Percentiles rank a stretch among this genome's conserved stretches.
phyloP scores from a whole-genome alignment of 371 early-diverging fungal species.

The Zychaea mexicana region DNA sequence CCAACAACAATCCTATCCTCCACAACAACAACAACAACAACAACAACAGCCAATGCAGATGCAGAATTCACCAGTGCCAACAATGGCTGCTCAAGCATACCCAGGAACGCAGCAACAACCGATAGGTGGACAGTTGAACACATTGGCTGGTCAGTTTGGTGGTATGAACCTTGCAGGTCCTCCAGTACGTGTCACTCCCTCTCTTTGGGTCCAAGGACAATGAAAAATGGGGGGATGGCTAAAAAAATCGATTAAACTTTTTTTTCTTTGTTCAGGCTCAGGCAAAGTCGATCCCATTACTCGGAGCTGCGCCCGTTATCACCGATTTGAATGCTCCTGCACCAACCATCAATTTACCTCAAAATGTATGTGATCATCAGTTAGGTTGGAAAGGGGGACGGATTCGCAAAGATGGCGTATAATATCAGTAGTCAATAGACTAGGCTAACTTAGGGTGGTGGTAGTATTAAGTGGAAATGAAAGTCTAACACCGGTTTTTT shows the following conservation, averaged over 20 bases:
- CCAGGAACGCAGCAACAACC: slow-evolving; percentile 23
- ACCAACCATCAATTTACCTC: slow-evolving; percentile 62
- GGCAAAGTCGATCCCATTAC: slow-evolving; percentile 39
- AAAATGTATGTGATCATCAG: slow-evolving; percentile 37
- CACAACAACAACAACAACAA: slow-evolving; percentile 16
- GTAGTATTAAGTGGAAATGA: too few species aligned
- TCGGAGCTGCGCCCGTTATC: slow-evolving; percentile 61
- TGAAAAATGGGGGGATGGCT: neutral
- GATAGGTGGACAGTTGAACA: slow-evolving; percentile 24
- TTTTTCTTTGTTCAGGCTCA: neutral
- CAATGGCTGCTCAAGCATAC: slow-evolving; percentile 20
- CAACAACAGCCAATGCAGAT: too few species aligned
- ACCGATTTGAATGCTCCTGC: slow-evolving; percentile 52
- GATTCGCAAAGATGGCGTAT: neutral
- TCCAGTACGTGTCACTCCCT: slow-evolving; percentile 4
- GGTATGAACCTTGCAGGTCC: slow-evolving; percentile 35
- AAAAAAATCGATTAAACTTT: neutral
- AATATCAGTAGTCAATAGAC: too few species aligned
- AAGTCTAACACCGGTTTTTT: neutral
- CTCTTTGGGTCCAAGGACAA: neutral
- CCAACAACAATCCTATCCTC: slow-evolving; percentile 2
- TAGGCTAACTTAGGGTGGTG: too few species aligned
- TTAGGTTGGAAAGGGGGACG: neutral
- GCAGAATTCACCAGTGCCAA: slow-evolving; percentile 9
- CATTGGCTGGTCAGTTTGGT: slow-evolving; percentile 50